Percentiles rank a stretch among this genome's conserved stretches.
These are phyloP conservation scores for Aureobasidium sp. DNA, from an alignment of 2,329 filamentous ascomycete genomes.

Conservation along the genomic window DNA sequence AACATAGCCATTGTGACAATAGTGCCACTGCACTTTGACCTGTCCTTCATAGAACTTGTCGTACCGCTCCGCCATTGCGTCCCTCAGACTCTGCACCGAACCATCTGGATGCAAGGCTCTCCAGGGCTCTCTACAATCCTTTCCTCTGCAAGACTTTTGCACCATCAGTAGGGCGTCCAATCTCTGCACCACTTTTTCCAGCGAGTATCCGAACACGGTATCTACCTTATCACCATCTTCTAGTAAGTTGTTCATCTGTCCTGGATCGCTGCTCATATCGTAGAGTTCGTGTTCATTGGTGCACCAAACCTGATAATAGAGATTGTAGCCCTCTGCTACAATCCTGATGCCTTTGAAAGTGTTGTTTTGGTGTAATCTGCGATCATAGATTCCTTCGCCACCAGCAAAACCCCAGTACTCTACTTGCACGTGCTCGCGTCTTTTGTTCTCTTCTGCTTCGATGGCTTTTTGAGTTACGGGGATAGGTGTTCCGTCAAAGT, in stretches of 20 bases:
- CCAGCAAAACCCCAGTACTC: conserved; percentile 34
- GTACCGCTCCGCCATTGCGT: conserved; percentile 22
- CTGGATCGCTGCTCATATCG: conserved; percentile 29
- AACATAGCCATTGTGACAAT: conserved; percentile 13
- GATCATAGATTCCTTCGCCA: conserved; percentile 26
- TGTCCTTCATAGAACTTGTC: conserved; percentile 28
- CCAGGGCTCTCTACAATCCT: conserved; percentile 27
- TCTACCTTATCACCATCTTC: not conserved
- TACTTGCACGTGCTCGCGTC: conserved; percentile 32
- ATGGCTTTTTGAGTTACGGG: conserved; percentile 22
- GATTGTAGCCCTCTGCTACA: conserved; percentile 39
- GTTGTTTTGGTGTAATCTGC: conserved; percentile 21
- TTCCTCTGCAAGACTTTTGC: conserved; percentile 26
- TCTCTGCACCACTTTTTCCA: conserved; percentile 15
- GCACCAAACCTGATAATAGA: conserved; percentile 64
- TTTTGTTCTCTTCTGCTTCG: conserved; percentile 13
- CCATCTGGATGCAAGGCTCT: conserved; percentile 24
- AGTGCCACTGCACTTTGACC: conserved; percentile 37
- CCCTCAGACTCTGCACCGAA: conserved; percentile 20
- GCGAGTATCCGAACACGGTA: not conserved
- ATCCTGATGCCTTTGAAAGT: conserved; percentile 27
- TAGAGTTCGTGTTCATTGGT: conserved; percentile 60
- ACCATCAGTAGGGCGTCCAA: conserved; percentile 28
- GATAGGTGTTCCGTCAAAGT: conserved; percentile 31
- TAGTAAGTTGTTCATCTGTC: conserved; percentile 17